Percentiles rank a stretch among this genome's conserved stretches.
Evolutionary conservation across 108 stramenopile species (phyloP).

Genomic region (Cyclostephanos invisitatus): DNA sequence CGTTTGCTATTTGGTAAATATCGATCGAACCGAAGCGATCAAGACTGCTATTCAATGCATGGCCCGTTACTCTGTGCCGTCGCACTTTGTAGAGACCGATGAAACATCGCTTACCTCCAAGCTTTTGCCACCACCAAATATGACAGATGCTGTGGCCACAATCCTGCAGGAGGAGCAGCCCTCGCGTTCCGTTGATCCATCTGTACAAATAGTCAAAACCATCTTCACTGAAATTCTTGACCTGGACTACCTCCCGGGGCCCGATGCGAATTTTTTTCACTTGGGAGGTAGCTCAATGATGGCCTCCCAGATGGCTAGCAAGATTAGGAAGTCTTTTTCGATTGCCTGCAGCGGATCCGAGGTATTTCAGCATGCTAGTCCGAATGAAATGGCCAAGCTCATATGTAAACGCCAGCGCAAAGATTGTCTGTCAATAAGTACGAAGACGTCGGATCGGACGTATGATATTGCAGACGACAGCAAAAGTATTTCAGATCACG

Average conservation of each 20-base stretch:
- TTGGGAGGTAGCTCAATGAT: slow-evolving; percentile 63
- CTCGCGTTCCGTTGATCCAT: slow-evolving; percentile 32
- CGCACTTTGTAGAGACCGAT: slow-evolving; percentile 30
- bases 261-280: slow-evolving; percentile 60
- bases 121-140: slow-evolving; percentile 23
- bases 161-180: slow-evolving; percentile 33
- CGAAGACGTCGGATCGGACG: background rate
- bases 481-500: slow-evolving; percentile 13
- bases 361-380: slow-evolving; percentile 54
- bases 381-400: slow-evolving; percentile 42
- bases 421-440: slow-evolving; percentile 1
- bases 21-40: slow-evolving; percentile 38
- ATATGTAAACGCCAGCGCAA: slow-evolving; percentile 36
- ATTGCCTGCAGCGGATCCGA: slow-evolving; percentile 56
- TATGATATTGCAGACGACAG: background rate
- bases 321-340: slow-evolving; percentile 45
- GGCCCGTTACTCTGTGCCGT: slow-evolving; percentile 45
- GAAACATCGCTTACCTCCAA: background rate
- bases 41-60: slow-evolving; percentile 29
- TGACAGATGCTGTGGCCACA: slow-evolving; percentile 46
- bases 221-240: slow-evolving; percentile 50
- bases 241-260: slow-evolving; percentile 58
- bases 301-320: slow-evolving; percentile 60
- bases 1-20: slow-evolving; percentile 45
- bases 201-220: slow-evolving; percentile 51